These are phyloP conservation scores for Rhodotorula sp. DNA, from an alignment of 1,284 basidiomycete genomes.

Conservation along the genomic window DNA sequence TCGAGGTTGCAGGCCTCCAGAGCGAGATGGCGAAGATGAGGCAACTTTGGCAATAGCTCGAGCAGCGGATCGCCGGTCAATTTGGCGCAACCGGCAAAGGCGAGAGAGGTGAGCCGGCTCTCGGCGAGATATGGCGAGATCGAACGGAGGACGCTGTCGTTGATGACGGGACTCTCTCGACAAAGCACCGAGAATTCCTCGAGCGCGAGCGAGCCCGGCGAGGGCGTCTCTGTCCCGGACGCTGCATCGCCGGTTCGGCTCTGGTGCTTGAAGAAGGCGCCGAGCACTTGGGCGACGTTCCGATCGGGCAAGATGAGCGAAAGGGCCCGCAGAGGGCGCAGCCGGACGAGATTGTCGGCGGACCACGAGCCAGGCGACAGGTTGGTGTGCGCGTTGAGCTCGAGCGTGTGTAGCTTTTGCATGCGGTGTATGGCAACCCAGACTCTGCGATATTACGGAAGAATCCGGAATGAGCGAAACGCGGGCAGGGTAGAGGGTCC, in stretches of 20 bases:
- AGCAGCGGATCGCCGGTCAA: conserved; percentile 25
- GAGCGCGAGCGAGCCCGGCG: not conserved
- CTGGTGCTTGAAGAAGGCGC: conserved; percentile 23
- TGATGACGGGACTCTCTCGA: conserved; percentile 34
- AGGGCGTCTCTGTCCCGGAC: not conserved
- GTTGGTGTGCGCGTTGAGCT: conserved; percentile 38
- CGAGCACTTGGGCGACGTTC: conserved; percentile 26
- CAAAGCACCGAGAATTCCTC: conserved; percentile 36
- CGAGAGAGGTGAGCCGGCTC: conserved; percentile 20
- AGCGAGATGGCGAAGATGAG: conserved; percentile 27
- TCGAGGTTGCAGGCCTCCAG: conserved; percentile 39
- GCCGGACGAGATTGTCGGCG: conserved; percentile 22
- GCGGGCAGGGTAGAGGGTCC: not conserved
- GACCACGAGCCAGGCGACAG: conserved; percentile 36
- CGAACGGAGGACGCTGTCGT: conserved; percentile 16
- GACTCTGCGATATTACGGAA: not conserved
- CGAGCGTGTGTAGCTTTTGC: conserved; percentile 16
- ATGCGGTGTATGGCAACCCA: conserved; percentile 27
- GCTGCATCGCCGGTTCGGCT: not conserved
- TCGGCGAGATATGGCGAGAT: conserved; percentile 9
- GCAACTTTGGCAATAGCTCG: conserved; percentile 24
- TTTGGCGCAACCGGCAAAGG: conserved; percentile 35
- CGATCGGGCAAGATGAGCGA: conserved; percentile 40
- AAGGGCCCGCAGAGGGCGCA: conserved; percentile 23
- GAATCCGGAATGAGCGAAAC: not conserved